These are phyloP conservation scores for Pestalotiopsis sp. DNA, from an alignment of 2,329 filamentous ascomycete species.

Conservation along the genomic window DNA sequence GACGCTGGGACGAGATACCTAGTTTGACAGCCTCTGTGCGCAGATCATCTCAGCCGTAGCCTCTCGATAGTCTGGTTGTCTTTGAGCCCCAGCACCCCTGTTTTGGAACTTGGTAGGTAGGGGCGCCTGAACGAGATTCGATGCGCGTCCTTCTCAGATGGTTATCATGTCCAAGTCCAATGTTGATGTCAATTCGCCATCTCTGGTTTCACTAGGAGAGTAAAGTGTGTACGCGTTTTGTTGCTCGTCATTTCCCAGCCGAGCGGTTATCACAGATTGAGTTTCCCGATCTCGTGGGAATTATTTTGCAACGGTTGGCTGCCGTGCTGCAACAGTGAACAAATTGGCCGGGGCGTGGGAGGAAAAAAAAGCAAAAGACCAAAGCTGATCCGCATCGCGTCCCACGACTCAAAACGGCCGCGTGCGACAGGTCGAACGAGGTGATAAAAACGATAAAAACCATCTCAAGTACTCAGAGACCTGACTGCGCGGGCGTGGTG, in stretches of 20 bases:
- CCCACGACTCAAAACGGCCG: background rate
- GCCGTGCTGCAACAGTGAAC: background rate
- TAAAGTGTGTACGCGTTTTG: background rate
- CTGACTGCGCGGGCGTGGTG: background rate
- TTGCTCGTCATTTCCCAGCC: slow-evolving; percentile 5
- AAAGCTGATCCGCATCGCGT: background rate
- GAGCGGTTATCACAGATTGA: slow-evolving; percentile 1
- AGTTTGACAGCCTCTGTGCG: background rate
- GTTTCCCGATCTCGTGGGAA: background rate
- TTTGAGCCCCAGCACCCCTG: background rate
- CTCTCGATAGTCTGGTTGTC: background rate
- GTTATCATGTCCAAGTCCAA: background rate
- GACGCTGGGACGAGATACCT: background rate
- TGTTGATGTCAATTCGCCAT: background rate
- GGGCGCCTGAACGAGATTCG: background rate
- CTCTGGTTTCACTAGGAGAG: background rate
- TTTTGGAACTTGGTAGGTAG: background rate
- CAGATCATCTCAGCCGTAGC: background rate
- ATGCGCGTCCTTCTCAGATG: background rate
- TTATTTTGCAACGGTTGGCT: background rate
- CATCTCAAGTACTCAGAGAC: background rate
- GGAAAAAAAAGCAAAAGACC: background rate
- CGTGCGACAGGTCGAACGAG: background rate
- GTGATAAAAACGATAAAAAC: background rate
- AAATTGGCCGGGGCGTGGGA: background rate